These are phyloP conservation scores for Epichloe elymi DNA, from an alignment of 2,329 filamentous ascomycete genomes.

Conservation along the genomic window DNA sequence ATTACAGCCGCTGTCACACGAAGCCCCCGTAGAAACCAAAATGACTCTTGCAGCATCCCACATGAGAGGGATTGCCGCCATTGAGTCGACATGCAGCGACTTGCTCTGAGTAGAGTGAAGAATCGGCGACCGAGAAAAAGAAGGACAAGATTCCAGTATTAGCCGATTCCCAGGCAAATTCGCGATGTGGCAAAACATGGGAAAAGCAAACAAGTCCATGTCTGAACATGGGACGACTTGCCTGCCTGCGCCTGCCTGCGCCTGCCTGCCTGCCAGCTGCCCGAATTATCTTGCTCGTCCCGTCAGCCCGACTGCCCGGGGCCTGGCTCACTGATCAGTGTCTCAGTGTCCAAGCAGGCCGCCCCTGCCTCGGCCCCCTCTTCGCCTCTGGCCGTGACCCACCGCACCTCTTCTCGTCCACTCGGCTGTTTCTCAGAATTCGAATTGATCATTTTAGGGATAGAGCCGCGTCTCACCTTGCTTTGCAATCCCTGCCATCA, in stretches of 20 bases:
- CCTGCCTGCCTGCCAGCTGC: background rate
- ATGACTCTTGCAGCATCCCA: background rate
- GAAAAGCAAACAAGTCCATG: constrained; percentile 4
- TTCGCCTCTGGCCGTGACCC: too few relatives aligned
- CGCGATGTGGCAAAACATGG: constrained; percentile 4
- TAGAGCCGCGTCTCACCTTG: too few relatives aligned
- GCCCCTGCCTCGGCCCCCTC: too few relatives aligned
- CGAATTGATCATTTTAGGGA: too few relatives aligned
- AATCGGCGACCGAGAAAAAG: background rate
- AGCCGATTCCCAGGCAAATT: background rate
- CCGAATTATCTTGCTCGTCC: too few relatives aligned
- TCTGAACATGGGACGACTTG: background rate
- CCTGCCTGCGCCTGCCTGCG: background rate
- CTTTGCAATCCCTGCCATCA: too few relatives aligned
- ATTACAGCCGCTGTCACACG: background rate
- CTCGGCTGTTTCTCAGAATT: too few relatives aligned
- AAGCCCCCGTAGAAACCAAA: background rate
- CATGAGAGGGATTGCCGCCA: background rate
- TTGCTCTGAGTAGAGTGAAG: background rate
- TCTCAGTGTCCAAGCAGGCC: too few relatives aligned
- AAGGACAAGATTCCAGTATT: background rate
- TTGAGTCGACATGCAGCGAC: background rate
- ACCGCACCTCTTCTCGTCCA: too few relatives aligned
- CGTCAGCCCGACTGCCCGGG: too few relatives aligned
- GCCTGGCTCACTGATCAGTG: too few relatives aligned